phyloP scores from a whole-genome alignment of 257 asterid genomes.

The Forsythia viridissima region DNA sequence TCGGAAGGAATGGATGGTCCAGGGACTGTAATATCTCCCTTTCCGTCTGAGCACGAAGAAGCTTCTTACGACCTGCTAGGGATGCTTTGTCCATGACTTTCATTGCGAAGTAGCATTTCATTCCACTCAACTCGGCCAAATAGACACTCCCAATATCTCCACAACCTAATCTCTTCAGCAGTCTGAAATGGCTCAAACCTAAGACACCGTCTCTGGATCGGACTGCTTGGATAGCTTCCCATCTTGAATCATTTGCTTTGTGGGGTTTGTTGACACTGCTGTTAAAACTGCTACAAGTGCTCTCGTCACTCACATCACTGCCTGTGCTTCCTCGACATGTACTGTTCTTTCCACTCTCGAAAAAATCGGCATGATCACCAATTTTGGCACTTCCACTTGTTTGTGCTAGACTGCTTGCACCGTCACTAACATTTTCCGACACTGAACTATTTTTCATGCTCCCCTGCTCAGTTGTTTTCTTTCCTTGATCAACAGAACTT shows the following conservation, averaged over 20 bases:
- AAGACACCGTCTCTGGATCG: slow-evolving; percentile 59
- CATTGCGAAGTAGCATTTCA: slow-evolving; percentile 71
- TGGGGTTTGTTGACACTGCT: slow-evolving; percentile 62
- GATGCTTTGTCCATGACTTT: slow-evolving; percentile 88
- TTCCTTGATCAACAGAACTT: slow-evolving; percentile 23
- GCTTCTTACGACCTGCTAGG: slow-evolving; percentile 75
- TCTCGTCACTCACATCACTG: slow-evolving; percentile 44
- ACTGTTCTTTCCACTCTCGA: slow-evolving; percentile 40
- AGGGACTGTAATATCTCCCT: slow-evolving; percentile 69
- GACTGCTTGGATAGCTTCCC: slow-evolving; percentile 74
- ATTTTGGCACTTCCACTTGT: slow-evolving; percentile 30
- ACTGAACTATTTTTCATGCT: slow-evolving; percentile 33
- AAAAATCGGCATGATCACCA: slow-evolving; percentile 21
- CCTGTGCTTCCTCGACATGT: slow-evolving; percentile 36
- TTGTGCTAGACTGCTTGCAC: slow-evolving; percentile 25
- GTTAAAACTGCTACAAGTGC: slow-evolving; percentile 39
- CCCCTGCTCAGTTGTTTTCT: slow-evolving; percentile 22
- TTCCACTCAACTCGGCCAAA: slow-evolving; percentile 67
- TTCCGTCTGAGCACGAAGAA: slow-evolving; percentile 81
- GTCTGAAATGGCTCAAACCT: slow-evolving; percentile 74
- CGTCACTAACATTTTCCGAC: slow-evolving; percentile 31
- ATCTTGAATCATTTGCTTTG: slow-evolving; percentile 67
- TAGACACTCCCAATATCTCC: slow-evolving; percentile 89
- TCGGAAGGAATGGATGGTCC: slow-evolving; percentile 84
- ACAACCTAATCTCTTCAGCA: slow-evolving; percentile 72